Evolutionary conservation across 2,329 filamentous ascomycete genomes (phyloP).

Genomic region (Sphaerostilbella broomeana): DNA sequence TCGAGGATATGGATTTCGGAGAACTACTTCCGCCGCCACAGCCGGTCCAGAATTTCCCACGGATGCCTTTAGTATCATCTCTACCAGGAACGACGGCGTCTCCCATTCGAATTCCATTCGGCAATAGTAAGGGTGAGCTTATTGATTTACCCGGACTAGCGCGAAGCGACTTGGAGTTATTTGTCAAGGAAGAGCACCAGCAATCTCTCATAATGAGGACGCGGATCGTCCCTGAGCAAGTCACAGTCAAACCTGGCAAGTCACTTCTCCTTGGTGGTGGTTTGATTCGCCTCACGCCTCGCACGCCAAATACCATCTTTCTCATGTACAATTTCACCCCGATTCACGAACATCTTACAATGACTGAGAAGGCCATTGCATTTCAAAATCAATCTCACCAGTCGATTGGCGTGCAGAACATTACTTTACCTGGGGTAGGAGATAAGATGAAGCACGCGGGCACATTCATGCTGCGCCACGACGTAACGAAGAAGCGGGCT

Average conservation of each 20-base stretch:
- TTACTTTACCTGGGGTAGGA: conserved; percentile 53
- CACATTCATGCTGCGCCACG: conserved; percentile 65
- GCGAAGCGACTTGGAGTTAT: conserved; percentile 63
- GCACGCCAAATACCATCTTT: conserved; percentile 53
- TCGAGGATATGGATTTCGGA: conserved; percentile 31
- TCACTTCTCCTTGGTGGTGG: conserved; percentile 75
- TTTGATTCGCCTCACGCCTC: conserved; percentile 79
- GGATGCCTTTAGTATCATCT: conserved; percentile 79
- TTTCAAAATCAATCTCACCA: conserved; percentile 61
- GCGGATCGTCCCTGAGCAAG: conserved; percentile 66
- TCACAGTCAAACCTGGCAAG: conserved; percentile 65
- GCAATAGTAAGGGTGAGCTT: conserved; percentile 77
- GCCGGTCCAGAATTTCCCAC: conserved; percentile 66
- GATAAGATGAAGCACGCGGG: conserved; percentile 63
- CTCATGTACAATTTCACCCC: conserved; percentile 85
- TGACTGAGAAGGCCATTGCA: conserved; percentile 69
- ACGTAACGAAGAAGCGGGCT: conserved; percentile 74
- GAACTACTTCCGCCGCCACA: conserved; percentile 71
- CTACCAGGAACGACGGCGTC: conserved; percentile 91
- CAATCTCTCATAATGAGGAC: conserved; percentile 69
- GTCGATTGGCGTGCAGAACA: conserved; percentile 52
- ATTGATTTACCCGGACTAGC: conserved; percentile 86
- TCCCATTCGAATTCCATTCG: conserved; percentile 88
- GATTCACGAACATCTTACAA: conserved; percentile 67
- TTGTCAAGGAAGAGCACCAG: conserved; percentile 61